phyloP scores from a whole-genome alignment of 768 basidiomycete species.

The Mycena leptocephala region DNA sequence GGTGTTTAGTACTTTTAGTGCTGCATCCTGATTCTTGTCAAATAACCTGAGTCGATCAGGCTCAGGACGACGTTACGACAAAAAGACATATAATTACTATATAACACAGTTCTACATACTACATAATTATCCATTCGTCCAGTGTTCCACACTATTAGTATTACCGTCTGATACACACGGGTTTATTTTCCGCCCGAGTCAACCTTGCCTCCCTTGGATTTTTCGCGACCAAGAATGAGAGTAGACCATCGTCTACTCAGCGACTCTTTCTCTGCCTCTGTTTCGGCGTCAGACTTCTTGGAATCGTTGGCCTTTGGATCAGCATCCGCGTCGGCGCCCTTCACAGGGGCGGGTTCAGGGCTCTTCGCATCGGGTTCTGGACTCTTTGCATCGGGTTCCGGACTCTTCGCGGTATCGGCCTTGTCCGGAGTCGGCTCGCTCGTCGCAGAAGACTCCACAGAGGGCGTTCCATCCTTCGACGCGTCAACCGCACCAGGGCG shows the following conservation, averaged over 20 bases:
- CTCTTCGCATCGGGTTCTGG: neutral
- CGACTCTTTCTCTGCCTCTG: neutral
- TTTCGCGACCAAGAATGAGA: neutral
- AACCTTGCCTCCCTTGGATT: neutral
- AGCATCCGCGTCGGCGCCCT: neutral
- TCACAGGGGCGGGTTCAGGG: neutral
- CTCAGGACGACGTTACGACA: no score
- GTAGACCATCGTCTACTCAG: neutral
- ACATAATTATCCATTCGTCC: no score
- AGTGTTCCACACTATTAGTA: no score
- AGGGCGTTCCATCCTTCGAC: neutral
- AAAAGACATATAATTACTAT: no score
- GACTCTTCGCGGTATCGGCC: neutral
- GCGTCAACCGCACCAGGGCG: slow-evolving; percentile 35
- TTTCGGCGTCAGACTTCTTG: neutral
- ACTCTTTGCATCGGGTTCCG: neutral
- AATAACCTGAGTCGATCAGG: no score
- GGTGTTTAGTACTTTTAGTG: no score
- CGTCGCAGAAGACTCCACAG: neutral
- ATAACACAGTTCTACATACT: no score
- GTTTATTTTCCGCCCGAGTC: neutral
- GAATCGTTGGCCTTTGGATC: neutral
- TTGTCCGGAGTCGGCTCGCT: neutral
- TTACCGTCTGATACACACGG: no score
- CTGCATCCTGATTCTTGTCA: no score